Evolutionary conservation across 2,329 filamentous ascomycete genomes (phyloP).

Genomic region (Neofusicoccum ribis): DNA sequence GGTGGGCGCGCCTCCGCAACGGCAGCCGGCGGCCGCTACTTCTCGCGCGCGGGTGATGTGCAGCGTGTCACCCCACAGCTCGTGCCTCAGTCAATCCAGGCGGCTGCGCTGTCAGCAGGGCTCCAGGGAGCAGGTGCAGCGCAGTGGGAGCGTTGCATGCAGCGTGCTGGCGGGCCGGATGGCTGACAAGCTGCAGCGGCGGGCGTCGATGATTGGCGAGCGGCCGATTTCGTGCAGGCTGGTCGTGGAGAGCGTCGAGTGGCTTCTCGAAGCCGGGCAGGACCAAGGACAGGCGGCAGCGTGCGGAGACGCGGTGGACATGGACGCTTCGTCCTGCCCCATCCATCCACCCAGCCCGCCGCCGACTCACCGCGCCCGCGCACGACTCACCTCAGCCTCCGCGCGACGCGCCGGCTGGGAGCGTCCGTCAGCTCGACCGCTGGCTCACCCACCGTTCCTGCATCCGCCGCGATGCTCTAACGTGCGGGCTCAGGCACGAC

Average conservation of each 20-base stretch:
- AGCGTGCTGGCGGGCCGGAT: not conserved
- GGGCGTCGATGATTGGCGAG: not conserved
- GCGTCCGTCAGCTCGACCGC: not conserved
- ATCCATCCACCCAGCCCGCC: too few species aligned
- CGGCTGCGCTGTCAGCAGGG: not conserved
- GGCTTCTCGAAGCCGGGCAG: not conserved
- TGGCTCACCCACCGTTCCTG: not conserved
- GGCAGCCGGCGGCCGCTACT: not conserved
- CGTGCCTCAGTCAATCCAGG: not conserved
- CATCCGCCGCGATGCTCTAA: not conserved
- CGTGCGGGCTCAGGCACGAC: not conserved
- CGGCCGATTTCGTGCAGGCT: conserved; percentile 5
- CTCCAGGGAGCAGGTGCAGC: too few species aligned
- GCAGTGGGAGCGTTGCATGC: not conserved
- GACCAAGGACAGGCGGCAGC: not conserved
- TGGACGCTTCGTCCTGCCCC: too few species aligned
- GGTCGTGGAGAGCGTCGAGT: not conserved
- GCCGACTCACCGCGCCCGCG: too few species aligned
- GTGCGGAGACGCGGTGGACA: not conserved
- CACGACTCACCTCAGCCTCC: not conserved
- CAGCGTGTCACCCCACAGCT: not conserved
- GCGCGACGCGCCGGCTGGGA: not conserved
- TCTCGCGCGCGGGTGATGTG: not conserved
- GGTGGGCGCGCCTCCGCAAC: not conserved
- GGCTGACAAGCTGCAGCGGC: not conserved